Evolutionary conservation across 2,329 filamentous ascomycete genomes (phyloP).

Genomic region (Mycogone perniciosa): DNA sequence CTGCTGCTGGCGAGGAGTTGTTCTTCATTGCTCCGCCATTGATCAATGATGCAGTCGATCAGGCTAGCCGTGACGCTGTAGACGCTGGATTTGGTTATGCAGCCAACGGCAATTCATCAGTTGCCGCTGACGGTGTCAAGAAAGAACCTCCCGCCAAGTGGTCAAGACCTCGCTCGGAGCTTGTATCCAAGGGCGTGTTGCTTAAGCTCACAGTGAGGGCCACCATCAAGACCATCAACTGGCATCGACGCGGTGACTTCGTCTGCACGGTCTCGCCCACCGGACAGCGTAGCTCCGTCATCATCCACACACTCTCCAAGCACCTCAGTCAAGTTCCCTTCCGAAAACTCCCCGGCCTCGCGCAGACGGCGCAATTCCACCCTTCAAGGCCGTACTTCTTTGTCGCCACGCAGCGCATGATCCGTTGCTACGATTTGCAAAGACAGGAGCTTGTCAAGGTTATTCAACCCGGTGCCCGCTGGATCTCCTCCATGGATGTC

Average conservation of each 20-base stretch:
- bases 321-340: constrained; percentile 94
- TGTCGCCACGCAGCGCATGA: constrained; percentile 87
- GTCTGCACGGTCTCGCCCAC: constrained; percentile 84
- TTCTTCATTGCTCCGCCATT: constrained; percentile 76
- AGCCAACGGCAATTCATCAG: constrained; percentile 52
- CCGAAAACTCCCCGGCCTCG: constrained; percentile 64
- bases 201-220: constrained; percentile 75
- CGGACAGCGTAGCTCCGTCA: constrained; percentile 71
- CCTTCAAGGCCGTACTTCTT: constrained; percentile 90
- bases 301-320: constrained; percentile 91
- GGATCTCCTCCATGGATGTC: constrained; percentile 91
- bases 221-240: constrained; percentile 79
- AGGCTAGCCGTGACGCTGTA: constrained; percentile 66
- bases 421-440: constrained; percentile 90
- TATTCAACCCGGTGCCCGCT: constrained; percentile 81
- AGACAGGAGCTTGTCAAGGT: constrained; percentile 89
- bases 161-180: constrained; percentile 66
- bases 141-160: constrained; percentile 77
- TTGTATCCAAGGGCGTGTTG: constrained; percentile 73
- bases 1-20: constrained; percentile 76
- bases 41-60: constrained; percentile 66
- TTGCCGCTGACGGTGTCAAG: constrained; percentile 45
- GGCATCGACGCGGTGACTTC: constrained; percentile 93
- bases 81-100: constrained; percentile 93
- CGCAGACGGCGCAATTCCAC: constrained; percentile 91